Percentiles rank a stretch among this genome's conserved stretches.
Conservation (phyloP, 2,329 filamentous ascomycete species). For the Fusarium azukiicola region DNA sequence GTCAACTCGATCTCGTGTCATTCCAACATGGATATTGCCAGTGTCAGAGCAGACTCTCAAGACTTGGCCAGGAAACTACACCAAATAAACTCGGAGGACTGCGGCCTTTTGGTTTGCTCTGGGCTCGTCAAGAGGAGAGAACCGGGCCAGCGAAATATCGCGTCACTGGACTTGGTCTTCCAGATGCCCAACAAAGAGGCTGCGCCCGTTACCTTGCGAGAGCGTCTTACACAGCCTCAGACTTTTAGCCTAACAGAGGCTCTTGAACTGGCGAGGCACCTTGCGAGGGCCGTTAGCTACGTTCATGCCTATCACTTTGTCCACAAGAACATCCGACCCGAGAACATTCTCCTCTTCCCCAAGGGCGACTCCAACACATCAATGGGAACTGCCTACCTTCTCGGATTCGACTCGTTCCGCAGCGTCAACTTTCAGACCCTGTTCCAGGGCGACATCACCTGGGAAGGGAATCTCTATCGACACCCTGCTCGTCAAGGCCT, state of each 20-base stretch:
- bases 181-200: slow-evolving; percentile 9
- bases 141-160: slow-evolving; percentile 17
- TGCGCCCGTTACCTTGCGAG: slow-evolving; percentile 8
- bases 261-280: slow-evolving; percentile 34
- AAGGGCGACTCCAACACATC: neutral
- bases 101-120: slow-evolving; percentile 56
- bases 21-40: slow-evolving; percentile 28
- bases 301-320: slow-evolving; percentile 11
- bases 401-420: slow-evolving; percentile 6
- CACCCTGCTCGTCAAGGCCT: slow-evolving; percentile 65
- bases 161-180: slow-evolving; percentile 33
- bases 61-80: slow-evolving; percentile 28
- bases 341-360: neutral
- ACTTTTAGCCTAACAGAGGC: slow-evolving; percentile 54
- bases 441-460: neutral
- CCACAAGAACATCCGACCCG: slow-evolving; percentile 16
- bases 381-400: neutral
- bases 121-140: slow-evolving; percentile 50
- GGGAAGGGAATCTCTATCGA: slow-evolving; percentile 3
- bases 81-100: slow-evolving; percentile 4
- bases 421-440: slow-evolving; percentile 3
- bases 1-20: slow-evolving; percentile 52
- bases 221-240: slow-evolving; percentile 15
- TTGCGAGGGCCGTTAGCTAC: slow-evolving; percentile 3
- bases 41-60: slow-evolving; percentile 29